Evolutionary conservation across 1,284 basidiomycete species (phyloP), one percentile per base, ranked within the genome.

Genomic region (Boletus calvinii): DNA sequence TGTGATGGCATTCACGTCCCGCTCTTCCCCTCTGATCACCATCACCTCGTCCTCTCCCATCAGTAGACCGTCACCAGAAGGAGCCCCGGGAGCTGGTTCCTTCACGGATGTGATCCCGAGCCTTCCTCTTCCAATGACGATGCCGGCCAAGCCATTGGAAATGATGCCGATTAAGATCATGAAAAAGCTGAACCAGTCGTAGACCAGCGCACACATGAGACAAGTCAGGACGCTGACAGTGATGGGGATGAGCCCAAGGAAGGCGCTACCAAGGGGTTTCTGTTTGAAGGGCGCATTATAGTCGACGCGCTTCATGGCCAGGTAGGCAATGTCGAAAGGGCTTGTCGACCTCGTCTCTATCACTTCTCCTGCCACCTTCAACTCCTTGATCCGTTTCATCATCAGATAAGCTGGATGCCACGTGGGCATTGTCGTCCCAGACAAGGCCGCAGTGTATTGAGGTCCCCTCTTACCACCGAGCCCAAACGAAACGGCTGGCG

Each of bases 101-200:
- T 24, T 18, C 6, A 54, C 50, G 6, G 42, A 48, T 6, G 24
- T 42, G 30, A 70, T 46, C 13, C 46, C 17, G 0, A 61, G 53
- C 17, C 4, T 54, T 24, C 63, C 66, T 12, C 38, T 47, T 13
- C 63, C 63, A 4, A 65, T 55, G 18, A 59, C 37, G n/a, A 44
- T 3, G 48, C 58, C 60, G 13, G 65, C 48, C 30, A 55, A 45
- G 18, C 67, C 67, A 32, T 59, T 67, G 38, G 62, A 62, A 20
- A 70, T 1, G 36, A 69, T 67, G 2, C 69, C 69, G 9, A 71
- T 31, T 1, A 69, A 48, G 41, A 70, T 71, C 57, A 67, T 56
- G 20, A 53, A 54, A 32, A 67, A 62, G 31, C 54, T 48, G 39
- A 42, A 59, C 66, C 67, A 69, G 32, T 68, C 69, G 6, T 22